phyloP scores from a whole-genome alignment of 2,329 filamentous ascomycete species.

The Talaromyces sp. region DNA sequence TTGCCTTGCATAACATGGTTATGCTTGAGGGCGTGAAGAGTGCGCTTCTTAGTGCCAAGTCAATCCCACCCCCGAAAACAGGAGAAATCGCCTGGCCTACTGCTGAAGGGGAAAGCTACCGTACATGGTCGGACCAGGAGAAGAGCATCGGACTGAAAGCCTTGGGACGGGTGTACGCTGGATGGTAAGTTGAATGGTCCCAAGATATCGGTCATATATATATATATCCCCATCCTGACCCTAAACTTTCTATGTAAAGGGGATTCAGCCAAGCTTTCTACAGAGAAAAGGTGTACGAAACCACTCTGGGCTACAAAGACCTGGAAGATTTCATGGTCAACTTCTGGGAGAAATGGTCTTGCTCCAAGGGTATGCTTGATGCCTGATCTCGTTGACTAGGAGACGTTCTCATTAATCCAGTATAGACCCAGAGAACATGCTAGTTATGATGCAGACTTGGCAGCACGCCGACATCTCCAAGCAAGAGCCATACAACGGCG shows the following conservation, averaged over 20 bases:
- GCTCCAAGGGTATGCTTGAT: slow-evolving; percentile 52
- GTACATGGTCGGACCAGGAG: slow-evolving; percentile 51
- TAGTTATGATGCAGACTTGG: slow-evolving; percentile 75
- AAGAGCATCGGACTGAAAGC: slow-evolving; percentile 60
- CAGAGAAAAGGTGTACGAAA: slow-evolving; percentile 64
- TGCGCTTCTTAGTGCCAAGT: slow-evolving; percentile 54
- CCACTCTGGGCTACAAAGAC: slow-evolving; percentile 57
- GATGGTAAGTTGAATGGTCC: slow-evolving; percentile 45
- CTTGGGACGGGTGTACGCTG: slow-evolving; percentile 69
- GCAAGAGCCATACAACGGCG: slow-evolving; percentile 62
- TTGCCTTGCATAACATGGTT: slow-evolving; percentile 62
- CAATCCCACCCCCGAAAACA: slow-evolving; percentile 47
- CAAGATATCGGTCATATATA: neutral
- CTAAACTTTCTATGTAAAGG: slow-evolving; percentile 32
- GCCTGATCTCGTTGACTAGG: neutral
- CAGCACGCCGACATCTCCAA: slow-evolving; percentile 66
- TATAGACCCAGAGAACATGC: slow-evolving; percentile 65
- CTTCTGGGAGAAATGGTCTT: slow-evolving; percentile 73
- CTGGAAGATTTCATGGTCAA: slow-evolving; percentile 69
- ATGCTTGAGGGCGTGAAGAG: slow-evolving; percentile 62
- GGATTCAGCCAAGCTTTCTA: slow-evolving; percentile 78
- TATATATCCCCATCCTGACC: neutral
- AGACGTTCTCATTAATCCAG: neutral
- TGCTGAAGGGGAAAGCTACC: slow-evolving; percentile 32
- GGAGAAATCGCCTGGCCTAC: slow-evolving; percentile 39